phyloP scores from a whole-genome alignment of 345 rosid genomes.

The Populus tremula region DNA sequence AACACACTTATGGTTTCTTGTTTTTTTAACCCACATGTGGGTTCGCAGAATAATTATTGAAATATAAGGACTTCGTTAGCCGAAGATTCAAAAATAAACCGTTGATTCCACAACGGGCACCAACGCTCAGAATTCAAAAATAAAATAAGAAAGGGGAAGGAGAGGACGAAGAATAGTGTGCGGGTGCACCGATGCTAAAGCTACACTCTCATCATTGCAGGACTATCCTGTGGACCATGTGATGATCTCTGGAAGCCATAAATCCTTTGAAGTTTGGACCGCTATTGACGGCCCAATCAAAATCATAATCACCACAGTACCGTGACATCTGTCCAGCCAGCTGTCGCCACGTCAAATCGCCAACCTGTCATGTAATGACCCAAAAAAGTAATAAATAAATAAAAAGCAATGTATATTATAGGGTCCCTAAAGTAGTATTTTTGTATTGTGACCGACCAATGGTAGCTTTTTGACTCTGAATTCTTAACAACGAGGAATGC shows the following conservation, averaged over 20 bases:
- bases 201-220: not conserved
- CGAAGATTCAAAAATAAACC: no score
- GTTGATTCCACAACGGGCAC: no score
- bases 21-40: no score
- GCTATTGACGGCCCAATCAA: not conserved
- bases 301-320: not conserved
- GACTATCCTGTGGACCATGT: not conserved
- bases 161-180: no score
- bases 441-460: not conserved
- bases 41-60: no score
- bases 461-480: not conserved
- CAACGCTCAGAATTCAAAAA: no score
- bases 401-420: not conserved
- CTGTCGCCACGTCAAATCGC: constrained; percentile 1
- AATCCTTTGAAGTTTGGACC: not conserved
- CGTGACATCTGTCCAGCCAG: not conserved
- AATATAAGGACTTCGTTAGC: no score
- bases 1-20: no score
- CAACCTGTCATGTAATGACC: not conserved
- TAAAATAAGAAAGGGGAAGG: no score
- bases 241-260: not conserved
- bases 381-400: not conserved
- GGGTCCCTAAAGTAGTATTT: not conserved
- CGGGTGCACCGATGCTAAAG: no score
- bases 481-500: not conserved